phyloP scores from a whole-genome alignment of 176 grass and related monocot genomes.

The Stipa capillata region DNA sequence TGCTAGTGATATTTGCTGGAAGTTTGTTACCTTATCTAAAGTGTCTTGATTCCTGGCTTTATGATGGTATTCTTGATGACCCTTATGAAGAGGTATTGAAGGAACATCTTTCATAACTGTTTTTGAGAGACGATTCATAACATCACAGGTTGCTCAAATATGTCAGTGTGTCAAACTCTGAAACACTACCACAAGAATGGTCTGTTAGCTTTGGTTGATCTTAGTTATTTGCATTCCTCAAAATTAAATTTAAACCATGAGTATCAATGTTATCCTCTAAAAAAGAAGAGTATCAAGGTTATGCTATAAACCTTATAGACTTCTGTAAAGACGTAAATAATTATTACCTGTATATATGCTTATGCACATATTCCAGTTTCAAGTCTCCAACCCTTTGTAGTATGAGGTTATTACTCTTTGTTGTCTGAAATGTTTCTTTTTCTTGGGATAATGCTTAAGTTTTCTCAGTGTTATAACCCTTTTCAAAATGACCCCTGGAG shows the following conservation, averaged over 20 bases:
- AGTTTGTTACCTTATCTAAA: constrained; percentile 90
- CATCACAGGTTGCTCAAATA: neutral
- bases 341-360: constrained; percentile 6
- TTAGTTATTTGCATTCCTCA: neutral
- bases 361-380: constrained; percentile 1
- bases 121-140: neutral
- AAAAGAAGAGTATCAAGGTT: neutral
- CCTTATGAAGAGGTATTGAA: constrained; percentile 82
- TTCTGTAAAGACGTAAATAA: neutral
- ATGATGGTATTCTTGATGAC: constrained; percentile 96
- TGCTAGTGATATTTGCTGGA: constrained; percentile 61
- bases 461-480: neutral
- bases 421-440: neutral
- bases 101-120: neutral
- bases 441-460: neutral
- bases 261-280: neutral
- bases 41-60: constrained; percentile 91
- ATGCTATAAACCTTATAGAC: neutral
- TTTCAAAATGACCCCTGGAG: neutral
- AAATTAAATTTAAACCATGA: neutral
- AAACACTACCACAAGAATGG: neutral
- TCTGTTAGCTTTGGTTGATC: neutral
- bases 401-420: neutral
- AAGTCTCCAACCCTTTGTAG: neutral
- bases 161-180: neutral